A percentile compares a stretch with the other conserved stretches of the same genome.
Evolutionary conservation across 2,329 filamentous ascomycete species (phyloP).

Genomic region (Diaporthe humulicola): DNA sequence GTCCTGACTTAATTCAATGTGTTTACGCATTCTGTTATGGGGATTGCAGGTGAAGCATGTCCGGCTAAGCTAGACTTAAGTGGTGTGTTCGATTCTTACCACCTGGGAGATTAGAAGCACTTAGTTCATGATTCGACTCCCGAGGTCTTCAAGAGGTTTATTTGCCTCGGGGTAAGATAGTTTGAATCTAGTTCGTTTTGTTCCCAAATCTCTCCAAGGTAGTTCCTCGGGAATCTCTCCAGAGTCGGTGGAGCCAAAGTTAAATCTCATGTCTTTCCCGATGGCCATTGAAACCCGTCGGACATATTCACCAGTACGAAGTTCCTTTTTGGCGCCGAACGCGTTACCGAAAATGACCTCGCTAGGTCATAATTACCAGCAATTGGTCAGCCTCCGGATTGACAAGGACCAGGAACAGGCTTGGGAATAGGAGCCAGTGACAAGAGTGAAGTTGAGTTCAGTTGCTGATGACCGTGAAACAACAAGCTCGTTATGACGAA

Average conservation of each 20-base stretch:
- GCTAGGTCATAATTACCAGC: not conserved
- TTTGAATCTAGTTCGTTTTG: too few species aligned
- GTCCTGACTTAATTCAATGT: too few species aligned
- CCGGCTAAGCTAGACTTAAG: too few species aligned
- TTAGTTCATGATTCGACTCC: too few species aligned
- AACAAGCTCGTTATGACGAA: slow-evolving; percentile 14
- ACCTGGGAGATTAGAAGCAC: too few species aligned
- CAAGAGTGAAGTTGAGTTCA: not conserved
- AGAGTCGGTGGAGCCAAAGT: not conserved
- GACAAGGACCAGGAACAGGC: not conserved
- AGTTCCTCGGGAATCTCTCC: not conserved
- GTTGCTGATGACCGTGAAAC: not conserved
- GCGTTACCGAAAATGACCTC: not conserved
- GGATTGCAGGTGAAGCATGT: too few species aligned
- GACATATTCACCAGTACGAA: not conserved
- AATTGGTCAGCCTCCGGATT: too few species aligned
- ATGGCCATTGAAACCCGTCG: not conserved
- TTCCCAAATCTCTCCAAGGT: not conserved
- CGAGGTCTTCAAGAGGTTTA: too few species aligned
- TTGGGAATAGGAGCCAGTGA: too few species aligned
- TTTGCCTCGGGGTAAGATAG: too few species aligned
- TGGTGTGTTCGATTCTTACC: too few species aligned
- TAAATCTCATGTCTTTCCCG: not conserved
- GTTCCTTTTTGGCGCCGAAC: not conserved
- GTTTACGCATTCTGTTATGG: too few species aligned